Evolutionary conservation across 768 basidiomycete genomes (phyloP), one percentile per base, ranked within the genome.

Genomic region (Filobasidium wieringae): DNA sequence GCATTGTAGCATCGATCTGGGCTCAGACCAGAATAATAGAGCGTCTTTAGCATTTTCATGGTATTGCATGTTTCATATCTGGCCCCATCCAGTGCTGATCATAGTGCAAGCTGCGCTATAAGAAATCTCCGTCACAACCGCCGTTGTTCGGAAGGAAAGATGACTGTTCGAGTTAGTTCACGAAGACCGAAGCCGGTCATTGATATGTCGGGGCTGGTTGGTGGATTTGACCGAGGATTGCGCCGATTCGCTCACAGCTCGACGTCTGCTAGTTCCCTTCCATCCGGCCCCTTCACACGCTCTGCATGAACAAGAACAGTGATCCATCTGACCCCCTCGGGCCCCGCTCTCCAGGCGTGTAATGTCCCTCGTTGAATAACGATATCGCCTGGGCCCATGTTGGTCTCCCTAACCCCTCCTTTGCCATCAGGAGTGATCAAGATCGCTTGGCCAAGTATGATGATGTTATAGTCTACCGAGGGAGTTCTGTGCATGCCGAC

Each of bases 281-380:
- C 63, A 17, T 32, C n/a, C 45, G 51, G 55, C 15, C 51, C 59
- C 37, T 31, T 39, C 1, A 43, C 53, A 7, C 26, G 26, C 47
- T 55, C 40, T 45, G 49, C 71, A 34, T 61, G 58, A 9, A 72
- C 62, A 8, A 72, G 62, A 5, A 72, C 70, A 26, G 66, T 64
- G 12, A 65, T 32, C 70, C 70, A 72, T 53, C 67, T 64, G 1
- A 61, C 67, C 1, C 70, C 68, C 27, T 69, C 63, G n/a, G 63
- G 60, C 43, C 67, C 69, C 26, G 66, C 66, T 47, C 65, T 52
- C 70, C 68, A 73, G 9, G 64, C 69, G 62, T 72, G 71, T 19
- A 71, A 7, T 22, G 71, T 72, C 33, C 71, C 71, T 27, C 66
- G 59, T 59, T 72, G 71, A n/a, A 72, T 61, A n/a, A 72, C 68